Conservation (phyloP, 164 flowering plant genomes). For the Pachysandra terminalis region DNA sequence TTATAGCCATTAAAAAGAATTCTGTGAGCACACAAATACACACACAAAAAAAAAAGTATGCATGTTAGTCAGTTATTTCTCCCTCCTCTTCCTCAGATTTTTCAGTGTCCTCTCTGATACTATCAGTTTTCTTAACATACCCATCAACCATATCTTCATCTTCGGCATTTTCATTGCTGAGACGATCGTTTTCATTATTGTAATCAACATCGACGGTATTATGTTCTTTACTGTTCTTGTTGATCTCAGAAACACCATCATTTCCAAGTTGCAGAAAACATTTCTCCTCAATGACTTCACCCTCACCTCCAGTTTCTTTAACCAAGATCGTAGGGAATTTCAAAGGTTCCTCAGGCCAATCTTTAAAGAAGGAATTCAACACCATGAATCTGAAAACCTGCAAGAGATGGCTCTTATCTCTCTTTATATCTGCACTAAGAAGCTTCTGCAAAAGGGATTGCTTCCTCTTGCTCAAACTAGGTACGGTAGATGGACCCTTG, state of each 20-base stretch:
- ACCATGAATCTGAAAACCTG: conserved; percentile 85
- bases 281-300: conserved; percentile 10
- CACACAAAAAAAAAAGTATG: too few species aligned
- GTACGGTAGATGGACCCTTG: conserved; percentile 22
- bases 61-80: conserved; percentile 50
- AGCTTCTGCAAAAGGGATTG: conserved; percentile 85
- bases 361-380: conserved; percentile 64
- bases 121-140: conserved; percentile 3
- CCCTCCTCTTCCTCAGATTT: conserved; percentile 52
- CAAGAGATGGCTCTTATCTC: conserved; percentile 61
- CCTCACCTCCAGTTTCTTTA: conserved; percentile 29
- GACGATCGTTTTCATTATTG: conserved; percentile 1
- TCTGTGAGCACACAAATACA: too few species aligned
- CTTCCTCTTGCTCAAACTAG: too few species aligned
- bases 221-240: conserved; percentile 8
- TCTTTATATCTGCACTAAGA: conserved; percentile 57
- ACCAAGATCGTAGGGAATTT: conserved; percentile 50
- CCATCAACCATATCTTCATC: conserved; percentile 10
- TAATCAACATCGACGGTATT: not conserved
- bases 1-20: too few species aligned
- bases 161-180: conserved; percentile 7
- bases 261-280: conserved; percentile 6
- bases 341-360: conserved; percentile 55
- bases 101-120: conserved; percentile 2
- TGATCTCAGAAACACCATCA: not conserved